These are phyloP conservation scores for Geoglossum glabrum DNA, from an alignment of 495 filamentous ascomycete genomes.

Conservation along the genomic window DNA sequence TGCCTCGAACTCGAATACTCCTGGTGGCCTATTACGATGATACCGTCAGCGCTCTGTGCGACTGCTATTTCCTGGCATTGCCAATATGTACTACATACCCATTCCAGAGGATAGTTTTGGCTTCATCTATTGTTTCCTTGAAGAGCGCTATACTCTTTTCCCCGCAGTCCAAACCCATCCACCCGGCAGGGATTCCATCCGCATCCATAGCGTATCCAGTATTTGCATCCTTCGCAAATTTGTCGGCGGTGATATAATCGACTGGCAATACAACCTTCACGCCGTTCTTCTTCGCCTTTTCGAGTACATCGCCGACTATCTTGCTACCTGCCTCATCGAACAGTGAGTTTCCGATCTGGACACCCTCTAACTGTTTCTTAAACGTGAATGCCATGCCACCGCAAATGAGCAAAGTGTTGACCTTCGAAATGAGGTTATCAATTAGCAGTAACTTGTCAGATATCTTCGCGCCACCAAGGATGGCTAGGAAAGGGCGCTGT, in stretches of 20 bases:
- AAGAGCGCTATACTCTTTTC: constrained; percentile 68
- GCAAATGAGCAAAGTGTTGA: constrained; percentile 89
- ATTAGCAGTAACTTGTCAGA: constrained; percentile 99
- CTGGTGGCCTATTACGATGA: constrained; percentile 37
- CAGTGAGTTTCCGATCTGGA: constrained; percentile 77
- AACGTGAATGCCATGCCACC: constrained; percentile 99
- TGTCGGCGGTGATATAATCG: constrained; percentile 91
- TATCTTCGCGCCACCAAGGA: constrained; percentile 94
- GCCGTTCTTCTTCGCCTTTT: constrained; percentile 91
- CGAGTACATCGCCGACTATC: constrained; percentile 68
- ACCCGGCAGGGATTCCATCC: constrained; percentile 84
- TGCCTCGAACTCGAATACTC: constrained; percentile 91
- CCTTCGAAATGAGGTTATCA: constrained; percentile 93
- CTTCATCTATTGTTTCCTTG: constrained; percentile 61
- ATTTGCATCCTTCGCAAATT: constrained; percentile 72
- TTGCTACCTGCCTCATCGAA: constrained; percentile 92
- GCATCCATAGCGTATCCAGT: constrained; percentile 67
- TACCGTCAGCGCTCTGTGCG: background rate
- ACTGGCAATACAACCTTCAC: constrained; percentile 87
- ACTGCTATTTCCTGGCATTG: background rate
- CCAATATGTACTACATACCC: constrained; percentile 15
- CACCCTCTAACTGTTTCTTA: constrained; percentile 87
- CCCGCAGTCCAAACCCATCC: constrained; percentile 92
- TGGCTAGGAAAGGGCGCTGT: constrained; percentile 90
- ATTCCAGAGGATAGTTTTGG: constrained; percentile 99